Evolutionary conservation across 768 basidiomycete species (phyloP).

Genomic region (Suillus paluster): DNA sequence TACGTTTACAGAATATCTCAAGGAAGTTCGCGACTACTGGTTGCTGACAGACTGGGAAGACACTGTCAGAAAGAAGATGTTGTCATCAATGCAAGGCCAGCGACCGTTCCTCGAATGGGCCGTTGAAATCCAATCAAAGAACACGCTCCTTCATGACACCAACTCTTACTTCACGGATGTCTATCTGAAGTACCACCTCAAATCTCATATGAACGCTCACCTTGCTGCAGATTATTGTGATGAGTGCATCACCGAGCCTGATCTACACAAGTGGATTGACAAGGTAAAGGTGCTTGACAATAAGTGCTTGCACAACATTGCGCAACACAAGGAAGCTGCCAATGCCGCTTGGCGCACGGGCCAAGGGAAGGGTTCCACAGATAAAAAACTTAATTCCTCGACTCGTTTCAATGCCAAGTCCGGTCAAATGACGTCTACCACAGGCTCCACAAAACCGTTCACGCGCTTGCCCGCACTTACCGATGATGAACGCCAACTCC

Average conservation of each 20-base stretch:
- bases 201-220: slow-evolving; percentile 18
- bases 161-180: slow-evolving; percentile 13
- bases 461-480: slow-evolving; percentile 13
- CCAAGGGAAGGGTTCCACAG: no score
- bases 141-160: slow-evolving; percentile 18
- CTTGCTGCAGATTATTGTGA: slow-evolving; percentile 11
- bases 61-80: background rate
- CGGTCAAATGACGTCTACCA: no score
- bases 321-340: no score
- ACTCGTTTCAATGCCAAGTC: no score
- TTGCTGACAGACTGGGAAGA: slow-evolving; percentile 13
- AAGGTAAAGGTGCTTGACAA: background rate
- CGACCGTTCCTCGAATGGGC: slow-evolving; percentile 18
- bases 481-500: slow-evolving; percentile 9
- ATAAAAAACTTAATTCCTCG: no score
- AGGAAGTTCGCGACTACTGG: slow-evolving; percentile 8
- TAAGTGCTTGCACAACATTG: no score
- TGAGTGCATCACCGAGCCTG: background rate
- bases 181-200: slow-evolving; percentile 17
- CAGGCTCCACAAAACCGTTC: no score
- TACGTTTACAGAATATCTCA: slow-evolving; percentile 5
- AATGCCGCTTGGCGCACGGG: no score
- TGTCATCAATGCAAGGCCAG: slow-evolving; percentile 8
- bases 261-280: slow-evolving; percentile 5
- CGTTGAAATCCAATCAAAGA: slow-evolving; percentile 12